Evolutionary conservation across 1,284 basidiomycete species (phyloP), one percentile per base, ranked within the genome.

Genomic region (Cutaneotrichosporon sp.): DNA sequence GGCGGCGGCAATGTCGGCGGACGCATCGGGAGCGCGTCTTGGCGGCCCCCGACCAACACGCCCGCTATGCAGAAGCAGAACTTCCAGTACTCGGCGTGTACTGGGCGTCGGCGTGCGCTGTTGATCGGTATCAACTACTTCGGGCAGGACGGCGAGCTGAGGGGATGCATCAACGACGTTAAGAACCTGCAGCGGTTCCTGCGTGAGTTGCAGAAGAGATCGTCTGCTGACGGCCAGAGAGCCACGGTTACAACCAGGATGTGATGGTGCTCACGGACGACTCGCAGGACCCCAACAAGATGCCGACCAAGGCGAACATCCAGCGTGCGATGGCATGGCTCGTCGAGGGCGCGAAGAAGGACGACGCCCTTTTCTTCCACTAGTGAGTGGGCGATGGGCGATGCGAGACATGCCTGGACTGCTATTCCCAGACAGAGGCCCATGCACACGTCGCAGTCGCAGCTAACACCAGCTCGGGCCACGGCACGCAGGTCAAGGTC

Each of bases 281-380:
- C 64, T 72, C 82, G 2, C 64, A 65, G 10, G 81, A 87, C 66
- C 79, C 80, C 14, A 78, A 82, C 38, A 80, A 82, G 67, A 75
- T 77, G 32, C 92, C 92, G 0, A 94, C 89, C 0, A 79, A 77
- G 59, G 79, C 79, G 20, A 96, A 96, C 68, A 94, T 97, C 43
- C 84, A 90, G n/a, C 71, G 78, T 46, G 90, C 84, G 3, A 92
- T 93, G 88, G 80, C 83, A 57, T 94, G 91, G 91, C 82, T 97
- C 22, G 87, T 91, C 8, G 74, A 74, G 6, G 85, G 80, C 59
- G 91, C 90, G 16, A 75, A 78, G 47, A 84, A 87, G 0, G 85
- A 94, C 62, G 92, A 96, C 65, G 84, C 89, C 0, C 77, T 96
- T 25, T 94, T 94, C 80, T 92, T 94, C 81, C 91, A 94, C 66